These are phyloP conservation scores for Ajuga reptans DNA, from an alignment of 305 asterid genomes.

Conservation along the genomic window DNA sequence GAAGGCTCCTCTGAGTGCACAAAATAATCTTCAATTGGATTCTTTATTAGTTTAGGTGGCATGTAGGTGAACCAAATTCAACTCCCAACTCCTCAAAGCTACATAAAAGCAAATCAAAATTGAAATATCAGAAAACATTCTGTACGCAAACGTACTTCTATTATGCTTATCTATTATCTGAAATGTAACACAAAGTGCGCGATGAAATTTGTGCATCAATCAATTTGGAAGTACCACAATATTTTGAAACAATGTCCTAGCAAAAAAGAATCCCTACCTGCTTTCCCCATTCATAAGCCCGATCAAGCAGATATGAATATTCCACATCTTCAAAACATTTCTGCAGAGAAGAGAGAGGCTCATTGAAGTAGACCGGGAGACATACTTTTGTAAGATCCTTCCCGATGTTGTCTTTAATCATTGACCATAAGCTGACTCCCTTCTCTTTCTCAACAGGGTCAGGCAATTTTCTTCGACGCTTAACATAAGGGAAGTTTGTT, in stretches of 20 bases:
- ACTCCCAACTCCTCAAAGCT: background rate
- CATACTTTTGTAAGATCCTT: constrained; percentile 97
- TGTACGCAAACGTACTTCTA: background rate
- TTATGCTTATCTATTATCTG: background rate
- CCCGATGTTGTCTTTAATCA: constrained; percentile 94
- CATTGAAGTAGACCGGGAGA: constrained; percentile 94
- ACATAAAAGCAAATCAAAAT: background rate
- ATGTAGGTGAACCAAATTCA: background rate
- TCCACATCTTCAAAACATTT: constrained; percentile 93
- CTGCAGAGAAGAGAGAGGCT: constrained; percentile 94
- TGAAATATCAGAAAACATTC: background rate
- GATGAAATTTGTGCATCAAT: background rate
- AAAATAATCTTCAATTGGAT: background rate
- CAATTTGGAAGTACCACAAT: background rate
- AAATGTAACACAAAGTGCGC: background rate
- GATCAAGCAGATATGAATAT: constrained; percentile 84
- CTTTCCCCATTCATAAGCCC: constrained; percentile 87
- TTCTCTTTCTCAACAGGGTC: constrained; percentile 82
- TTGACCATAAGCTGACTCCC: constrained; percentile 96
- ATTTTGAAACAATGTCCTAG: background rate
- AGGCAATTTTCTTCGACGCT: constrained; percentile 83
- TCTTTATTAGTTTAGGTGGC: background rate
- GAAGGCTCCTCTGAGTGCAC: background rate
- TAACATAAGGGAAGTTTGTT: constrained; percentile 60
- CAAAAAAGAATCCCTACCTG: constrained; percentile 32